Conservation (phyloP, 495 filamentous ascomycete species). For the Aspergillus sparsus region DNA sequence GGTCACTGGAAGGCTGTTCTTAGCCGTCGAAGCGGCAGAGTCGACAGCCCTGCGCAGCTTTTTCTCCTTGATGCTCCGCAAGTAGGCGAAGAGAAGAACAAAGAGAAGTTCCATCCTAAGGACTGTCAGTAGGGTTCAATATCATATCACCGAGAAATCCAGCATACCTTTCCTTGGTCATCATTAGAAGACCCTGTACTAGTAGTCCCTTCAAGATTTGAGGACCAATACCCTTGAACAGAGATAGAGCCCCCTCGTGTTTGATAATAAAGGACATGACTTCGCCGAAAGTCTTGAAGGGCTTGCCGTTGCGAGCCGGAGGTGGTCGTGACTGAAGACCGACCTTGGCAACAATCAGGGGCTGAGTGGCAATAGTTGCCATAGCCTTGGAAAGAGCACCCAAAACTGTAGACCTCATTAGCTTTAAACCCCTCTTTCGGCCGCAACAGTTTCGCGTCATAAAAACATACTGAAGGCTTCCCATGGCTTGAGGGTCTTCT, state of each 20-base stretch:
- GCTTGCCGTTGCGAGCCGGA: conserved; percentile 79
- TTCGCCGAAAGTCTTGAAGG: conserved; percentile 91
- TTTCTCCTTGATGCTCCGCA: conserved; percentile 68
- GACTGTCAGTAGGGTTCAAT: conserved; percentile 28
- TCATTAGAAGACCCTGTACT: conserved; percentile 97
- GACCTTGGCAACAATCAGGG: conserved; percentile 97
- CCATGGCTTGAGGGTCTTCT: conserved; percentile 73
- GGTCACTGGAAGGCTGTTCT: conserved; percentile 47
- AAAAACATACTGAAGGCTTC: conserved; percentile 83
- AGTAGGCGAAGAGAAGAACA: conserved; percentile 79
- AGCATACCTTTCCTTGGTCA: conserved; percentile 94
- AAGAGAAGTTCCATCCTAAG: conserved; percentile 86
- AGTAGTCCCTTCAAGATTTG: conserved; percentile 91
- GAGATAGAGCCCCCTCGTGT: conserved; percentile 75
- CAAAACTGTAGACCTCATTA: conserved; percentile 59
- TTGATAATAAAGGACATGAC: conserved; percentile 92
- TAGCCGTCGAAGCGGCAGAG: conserved; percentile 38
- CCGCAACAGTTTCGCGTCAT: neutral
- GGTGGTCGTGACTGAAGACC: conserved; percentile 92
- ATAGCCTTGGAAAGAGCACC: conserved; percentile 91
- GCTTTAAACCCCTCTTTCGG: neutral
- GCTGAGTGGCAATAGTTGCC: conserved; percentile 91
- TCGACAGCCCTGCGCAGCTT: conserved; percentile 69
- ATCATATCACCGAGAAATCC: neutral
- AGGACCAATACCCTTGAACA: conserved; percentile 96